Evolutionary conservation across 805 yeast species (phyloP), one percentile per base, ranked within the genome.

Genomic region (Naumovozyma baii): DNA sequence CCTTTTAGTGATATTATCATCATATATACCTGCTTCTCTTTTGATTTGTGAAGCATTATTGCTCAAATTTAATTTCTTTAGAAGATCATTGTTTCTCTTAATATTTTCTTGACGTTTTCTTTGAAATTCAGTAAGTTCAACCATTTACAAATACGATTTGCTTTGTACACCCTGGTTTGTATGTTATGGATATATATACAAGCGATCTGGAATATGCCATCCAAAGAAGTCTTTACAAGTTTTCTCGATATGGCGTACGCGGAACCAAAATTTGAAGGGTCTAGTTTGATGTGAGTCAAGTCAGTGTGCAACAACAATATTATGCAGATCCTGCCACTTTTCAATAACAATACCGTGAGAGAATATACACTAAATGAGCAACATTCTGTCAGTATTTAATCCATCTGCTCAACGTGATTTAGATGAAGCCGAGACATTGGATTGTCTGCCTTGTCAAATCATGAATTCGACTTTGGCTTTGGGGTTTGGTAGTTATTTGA

Each of bases 81-180:
- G 66, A 18, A 88, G 70, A 47, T 78, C 83, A 57, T 78, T 77
- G 61, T 90, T 92, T 37, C 97, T 69, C 46, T 78, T 83, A 43
- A 90, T 92, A 55, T 85, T 86, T 42, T 76, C 84, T 52, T 73
- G 78, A 43, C 94, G 62, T 54, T 77, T 78, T 50, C 67, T 72
- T 58, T 83, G 92, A 54, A 83, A 80, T 28, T 78, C 85, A 1
- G 83, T 72, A 22, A 80, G 41, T 17, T 49, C 56, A 17, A 44
- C 45, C 55, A 56, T 46, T 29, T 28, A 26, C 5, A 3, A 18
- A 15, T n/a, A n/a, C n/a, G n/a, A n/a, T n/a, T n/a, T n/a, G n/a
- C n/a, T n/a, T n/a, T n/a, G n/a, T n/a, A n/a, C n/a, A n/a, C n/a
- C n/a, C n/a, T n/a, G n/a, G n/a, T n/a, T n/a, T n/a, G n/a, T n/a